These are phyloP conservation scores for Coprinopsis marcescibilis DNA, from an alignment of 768 basidiomycete species.

Conservation along the genomic window DNA sequence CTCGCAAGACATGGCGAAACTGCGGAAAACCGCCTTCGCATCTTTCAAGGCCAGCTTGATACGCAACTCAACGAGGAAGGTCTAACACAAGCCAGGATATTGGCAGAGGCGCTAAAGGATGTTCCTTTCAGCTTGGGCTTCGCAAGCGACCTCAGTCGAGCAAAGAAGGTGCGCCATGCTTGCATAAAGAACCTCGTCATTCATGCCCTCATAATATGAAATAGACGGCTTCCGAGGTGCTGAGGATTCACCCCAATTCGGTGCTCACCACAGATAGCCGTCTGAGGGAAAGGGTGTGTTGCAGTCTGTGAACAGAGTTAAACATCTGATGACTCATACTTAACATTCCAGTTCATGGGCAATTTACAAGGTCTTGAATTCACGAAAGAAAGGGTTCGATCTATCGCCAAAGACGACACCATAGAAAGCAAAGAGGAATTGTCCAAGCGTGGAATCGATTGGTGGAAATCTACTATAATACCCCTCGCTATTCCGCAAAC, in stretches of 20 bases:
- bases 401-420: slow-evolving; percentile 21
- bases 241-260: slow-evolving; percentile 46
- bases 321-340: not conserved
- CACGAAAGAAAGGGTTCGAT: slow-evolving; percentile 10
- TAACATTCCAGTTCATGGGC: slow-evolving; percentile 50
- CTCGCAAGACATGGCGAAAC: slow-evolving; percentile 80
- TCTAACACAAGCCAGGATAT: slow-evolving; percentile 48
- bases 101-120: slow-evolving; percentile 47
- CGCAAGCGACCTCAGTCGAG: slow-evolving; percentile 69
- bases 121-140: slow-evolving; percentile 55
- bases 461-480: slow-evolving; percentile 51
- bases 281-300: slow-evolving; percentile 61
- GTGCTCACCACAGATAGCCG: slow-evolving; percentile 31
- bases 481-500: slow-evolving; percentile 12
- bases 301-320: not conserved
- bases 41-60: slow-evolving; percentile 76
- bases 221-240: slow-evolving; percentile 67
- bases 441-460: slow-evolving; percentile 41
- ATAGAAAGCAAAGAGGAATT: slow-evolving; percentile 39
- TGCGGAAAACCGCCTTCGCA: slow-evolving; percentile 51
- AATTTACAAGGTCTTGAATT: slow-evolving; percentile 45
- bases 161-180: slow-evolving; percentile 44
- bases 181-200: not conserved
- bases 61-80: slow-evolving; percentile 61
- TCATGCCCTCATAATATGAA: slow-evolving; percentile 5